Conservation (phyloP, 371 early-diverging fungal species). For the Lichtheimia hyalospora region DNA sequence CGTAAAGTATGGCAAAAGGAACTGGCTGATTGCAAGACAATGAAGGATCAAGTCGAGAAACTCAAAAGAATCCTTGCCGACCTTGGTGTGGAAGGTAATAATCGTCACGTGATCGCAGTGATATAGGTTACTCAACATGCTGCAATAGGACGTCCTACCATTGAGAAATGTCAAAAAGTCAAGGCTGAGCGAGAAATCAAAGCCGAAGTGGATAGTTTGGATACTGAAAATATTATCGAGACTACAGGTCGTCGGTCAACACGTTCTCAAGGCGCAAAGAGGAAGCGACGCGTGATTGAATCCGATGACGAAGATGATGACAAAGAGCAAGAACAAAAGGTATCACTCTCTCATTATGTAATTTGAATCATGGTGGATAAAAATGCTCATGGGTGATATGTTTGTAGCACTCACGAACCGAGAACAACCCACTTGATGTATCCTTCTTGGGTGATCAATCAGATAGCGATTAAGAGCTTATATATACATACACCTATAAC, state of each 20-base stretch:
- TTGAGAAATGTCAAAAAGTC: constrained; percentile 45
- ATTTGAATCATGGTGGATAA: not conserved
- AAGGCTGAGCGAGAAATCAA: constrained; percentile 42
- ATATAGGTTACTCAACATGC: constrained; percentile 2
- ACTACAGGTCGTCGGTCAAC: constrained; percentile 3
- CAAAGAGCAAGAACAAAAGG: constrained; percentile 5
- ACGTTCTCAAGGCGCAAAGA: constrained; percentile 5
- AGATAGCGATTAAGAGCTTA: constrained; percentile 19
- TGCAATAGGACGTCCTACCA: constrained; percentile 30
- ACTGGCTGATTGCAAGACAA: constrained; percentile 23
- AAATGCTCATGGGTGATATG: not conserved
- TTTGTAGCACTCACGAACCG: not conserved
- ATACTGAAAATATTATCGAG: constrained; percentile 33
- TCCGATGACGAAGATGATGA: constrained; percentile 24
- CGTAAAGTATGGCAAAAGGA: constrained; percentile 43
- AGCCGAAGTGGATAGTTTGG: constrained; percentile 37
- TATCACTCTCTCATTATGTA: constrained; percentile 5
- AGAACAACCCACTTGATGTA: constrained; percentile 13
- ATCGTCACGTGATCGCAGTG: not conserved
- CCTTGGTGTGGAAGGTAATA: constrained; percentile 24
- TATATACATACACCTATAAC: too few relatives aligned
- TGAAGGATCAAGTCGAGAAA: constrained; percentile 14
- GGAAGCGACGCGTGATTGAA: constrained; percentile 12
- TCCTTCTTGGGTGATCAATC: constrained; percentile 35
- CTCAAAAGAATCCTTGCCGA: constrained; percentile 12